phyloP scores from a whole-genome alignment of 1,284 basidiomycete species.

The Puccinia novopanici region DNA sequence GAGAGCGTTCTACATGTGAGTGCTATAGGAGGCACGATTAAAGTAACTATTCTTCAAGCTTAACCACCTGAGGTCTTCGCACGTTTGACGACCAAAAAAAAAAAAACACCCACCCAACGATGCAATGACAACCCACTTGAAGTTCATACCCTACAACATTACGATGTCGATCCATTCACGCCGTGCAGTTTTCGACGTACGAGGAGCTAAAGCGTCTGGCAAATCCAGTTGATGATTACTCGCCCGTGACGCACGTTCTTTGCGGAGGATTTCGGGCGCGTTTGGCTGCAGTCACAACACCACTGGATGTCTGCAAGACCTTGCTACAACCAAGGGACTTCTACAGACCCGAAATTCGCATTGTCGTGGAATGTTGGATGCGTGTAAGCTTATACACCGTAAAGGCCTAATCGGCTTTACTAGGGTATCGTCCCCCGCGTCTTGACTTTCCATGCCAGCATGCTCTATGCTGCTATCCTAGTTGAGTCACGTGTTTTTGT shows the following conservation, averaged over 20 bases:
- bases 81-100: background rate
- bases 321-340: constrained; percentile 91
- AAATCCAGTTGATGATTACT: constrained; percentile 84
- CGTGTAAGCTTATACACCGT: constrained; percentile 81
- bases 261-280: constrained; percentile 91
- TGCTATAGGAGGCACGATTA: background rate
- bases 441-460: constrained; percentile 96
- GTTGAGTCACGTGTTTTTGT: constrained; percentile 30
- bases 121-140: background rate
- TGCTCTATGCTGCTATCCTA: constrained; percentile 94
- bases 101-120: background rate
- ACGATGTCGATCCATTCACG: constrained; percentile 98
- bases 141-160: constrained; percentile 53
- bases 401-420: constrained; percentile 80
- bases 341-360: constrained; percentile 77
- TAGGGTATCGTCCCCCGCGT: constrained; percentile 84
- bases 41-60: background rate
- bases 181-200: constrained; percentile 95
- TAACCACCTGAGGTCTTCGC: background rate
- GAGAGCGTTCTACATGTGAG: constrained; percentile 89
- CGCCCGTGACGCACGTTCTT: constrained; percentile 83
- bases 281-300: constrained; percentile 95
- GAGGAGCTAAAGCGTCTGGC: constrained; percentile 85
- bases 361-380: constrained; percentile 82
- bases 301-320: constrained; percentile 98